A percentile compares a stretch with the other conserved stretches of the same genome.
Conservation (phyloP, 768 basidiomycete species). For the Mycena albidolilacea region DNA sequence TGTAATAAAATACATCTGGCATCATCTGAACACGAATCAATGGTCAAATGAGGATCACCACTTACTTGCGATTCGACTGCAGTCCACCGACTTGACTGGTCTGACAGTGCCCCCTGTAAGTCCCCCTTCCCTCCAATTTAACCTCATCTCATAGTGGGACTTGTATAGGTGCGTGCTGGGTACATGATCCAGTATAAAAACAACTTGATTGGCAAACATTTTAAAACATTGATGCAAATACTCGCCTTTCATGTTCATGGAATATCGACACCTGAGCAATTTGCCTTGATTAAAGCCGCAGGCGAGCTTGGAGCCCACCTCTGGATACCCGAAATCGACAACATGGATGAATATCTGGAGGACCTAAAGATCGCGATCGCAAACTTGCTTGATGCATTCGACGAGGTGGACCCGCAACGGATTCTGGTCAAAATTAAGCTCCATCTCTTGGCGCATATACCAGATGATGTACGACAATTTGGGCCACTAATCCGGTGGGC, state of each 20-base stretch:
- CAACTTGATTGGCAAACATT: constrained; percentile 52
- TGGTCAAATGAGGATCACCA: constrained; percentile 45
- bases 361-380: constrained; percentile 32
- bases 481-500: constrained; percentile 53
- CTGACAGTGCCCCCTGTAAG: constrained; percentile 35
- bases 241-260: constrained; percentile 50
- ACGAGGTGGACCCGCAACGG: no score
- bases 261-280: constrained; percentile 34
- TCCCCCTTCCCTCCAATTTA: no score
- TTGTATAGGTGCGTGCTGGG: constrained; percentile 38
- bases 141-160: no score
- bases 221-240: constrained; percentile 51
- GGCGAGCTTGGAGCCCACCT: no score
- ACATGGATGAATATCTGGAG: constrained; percentile 49
- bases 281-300: no score
- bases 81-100: constrained; percentile 42
- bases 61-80: constrained; percentile 46
- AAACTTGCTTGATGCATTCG: constrained; percentile 48
- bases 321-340: constrained; percentile 43
- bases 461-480: constrained; percentile 47
- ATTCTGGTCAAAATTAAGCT: constrained; percentile 22
- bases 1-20: constrained; percentile 50
- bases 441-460: constrained; percentile 50
- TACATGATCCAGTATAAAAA: constrained; percentile 55
- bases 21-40: constrained; percentile 22